Percentiles rank a stretch among this genome's conserved stretches.
These are phyloP conservation scores for Phoma herbarum DNA, from an alignment of 2,329 filamentous ascomycete species.

Conservation along the genomic window DNA sequence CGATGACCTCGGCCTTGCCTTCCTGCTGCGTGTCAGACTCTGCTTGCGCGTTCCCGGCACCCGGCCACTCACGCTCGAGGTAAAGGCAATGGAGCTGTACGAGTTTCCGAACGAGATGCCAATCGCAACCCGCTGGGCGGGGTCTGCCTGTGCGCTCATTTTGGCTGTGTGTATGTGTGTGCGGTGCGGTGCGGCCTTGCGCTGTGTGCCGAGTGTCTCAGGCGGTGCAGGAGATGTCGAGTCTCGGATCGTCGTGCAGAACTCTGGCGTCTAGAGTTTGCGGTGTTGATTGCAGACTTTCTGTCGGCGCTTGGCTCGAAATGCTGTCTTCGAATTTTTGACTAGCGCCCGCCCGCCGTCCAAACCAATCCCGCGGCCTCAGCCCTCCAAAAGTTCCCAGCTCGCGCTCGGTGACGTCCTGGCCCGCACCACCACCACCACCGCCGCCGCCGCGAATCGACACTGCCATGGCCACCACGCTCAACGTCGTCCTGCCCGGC, in stretches of 20 bases:
- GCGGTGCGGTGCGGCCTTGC: slow-evolving; percentile 8
- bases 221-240: background rate
- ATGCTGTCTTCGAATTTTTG: slow-evolving; percentile 4
- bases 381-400: slow-evolving; percentile 11
- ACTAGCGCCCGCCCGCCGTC: no score
- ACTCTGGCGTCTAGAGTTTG: slow-evolving; percentile 12
- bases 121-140: slow-evolving; percentile 73
- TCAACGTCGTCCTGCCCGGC: slow-evolving; percentile 79
- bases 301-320: slow-evolving; percentile 8
- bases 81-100: slow-evolving; percentile 96
- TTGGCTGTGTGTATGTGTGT: slow-evolving; percentile 18
- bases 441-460: background rate
- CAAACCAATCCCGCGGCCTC: background rate
- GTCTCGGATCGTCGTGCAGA: background rate
- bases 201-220: background rate
- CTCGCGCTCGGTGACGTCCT: slow-evolving; percentile 10
- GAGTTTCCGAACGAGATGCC: slow-evolving; percentile 98
- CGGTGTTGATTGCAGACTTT: slow-evolving; percentile 9
- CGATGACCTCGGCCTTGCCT: slow-evolving; percentile 96
- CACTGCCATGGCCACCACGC: slow-evolving; percentile 63
- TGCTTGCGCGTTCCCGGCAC: background rate
- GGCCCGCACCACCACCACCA: background rate
- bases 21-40: slow-evolving; percentile 61
- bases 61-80: slow-evolving; percentile 64
- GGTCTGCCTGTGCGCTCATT: slow-evolving; percentile 63